Evolutionary conservation across 2,329 filamentous ascomycete genomes (phyloP), one percentile per base, ranked within the genome.

Genomic region (Cercospora sp.): DNA sequence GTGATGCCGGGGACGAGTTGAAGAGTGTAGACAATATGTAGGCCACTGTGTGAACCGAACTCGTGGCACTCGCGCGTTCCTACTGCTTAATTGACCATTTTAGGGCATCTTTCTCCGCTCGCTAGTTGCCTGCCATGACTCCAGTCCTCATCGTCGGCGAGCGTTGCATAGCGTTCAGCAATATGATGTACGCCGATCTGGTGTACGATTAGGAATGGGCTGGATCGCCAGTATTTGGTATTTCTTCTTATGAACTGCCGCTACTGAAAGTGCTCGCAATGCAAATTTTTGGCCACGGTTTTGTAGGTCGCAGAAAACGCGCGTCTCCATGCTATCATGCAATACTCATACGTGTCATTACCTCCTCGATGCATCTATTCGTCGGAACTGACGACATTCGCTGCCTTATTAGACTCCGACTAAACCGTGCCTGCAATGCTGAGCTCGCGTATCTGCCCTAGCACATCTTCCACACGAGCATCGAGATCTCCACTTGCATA

Each of bases 391-490:
- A 55, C 16, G 7, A 7, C 5, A 32, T 34, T 34, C 6, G 5
- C 8, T 12, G 5, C 3, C 34, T 8, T 5, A 9, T 5, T 40
- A 18, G 24, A 61, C 21, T 37, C 45, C 34, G 51, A 26, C 60
- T 77, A 88, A 66, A 90, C 88, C n/a, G 88, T 90, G 21, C 89
- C 89, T 37, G 89, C 88, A 84, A 99, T 99, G 81, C 94, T 98
- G 81, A 99, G 81, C 82, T 98, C 95, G 73, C 95, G 86, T 80
- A 99, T 99, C 84, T 99, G 94, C 78, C 97, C 94, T 81, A 99
- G 79, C 51, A 98, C 95, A 81, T 98, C 91, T 82, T 99, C 95
- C 32, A 99, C 95, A 72, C 93, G 85, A 69, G 89, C 91, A 79
- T 99, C 95, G 74, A 99, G 83, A 73, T 97, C 92, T 28, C 95